Evolutionary conservation across 202 grass and related monocot genomes (phyloP).

Genomic region (Schoenoplectus tabernaemontani): DNA sequence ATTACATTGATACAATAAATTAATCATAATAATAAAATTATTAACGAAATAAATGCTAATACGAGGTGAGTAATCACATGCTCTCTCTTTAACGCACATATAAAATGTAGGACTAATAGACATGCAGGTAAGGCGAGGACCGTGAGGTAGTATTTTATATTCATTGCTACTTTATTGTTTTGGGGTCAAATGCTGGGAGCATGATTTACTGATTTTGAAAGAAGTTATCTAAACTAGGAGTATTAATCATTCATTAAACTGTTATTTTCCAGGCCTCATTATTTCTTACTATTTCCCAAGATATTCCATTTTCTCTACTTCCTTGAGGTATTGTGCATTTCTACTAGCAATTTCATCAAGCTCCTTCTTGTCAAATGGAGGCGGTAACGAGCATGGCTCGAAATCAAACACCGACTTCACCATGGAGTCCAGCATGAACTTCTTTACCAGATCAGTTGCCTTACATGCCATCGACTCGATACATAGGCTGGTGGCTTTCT

Average conservation of each 20-base stretch:
- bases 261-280: not conserved
- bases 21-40: no score
- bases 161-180: no score
- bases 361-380: conserved; percentile 24
- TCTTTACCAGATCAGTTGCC: conserved; percentile 14
- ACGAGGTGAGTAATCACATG: no score
- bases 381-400: conserved; percentile 31
- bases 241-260: no score
- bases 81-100: no score
- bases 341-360: conserved; percentile 13
- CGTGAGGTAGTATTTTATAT: no score
- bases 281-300: not conserved
- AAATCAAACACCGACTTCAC: not conserved
- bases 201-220: no score
- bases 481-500: conserved; percentile 34
- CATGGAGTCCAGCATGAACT: conserved; percentile 36
- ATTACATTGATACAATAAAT: no score
- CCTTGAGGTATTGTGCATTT: conserved; percentile 13
- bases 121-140: no score
- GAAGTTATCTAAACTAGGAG: not conserved
- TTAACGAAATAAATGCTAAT: no score
- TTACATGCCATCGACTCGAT: conserved; percentile 28
- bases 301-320: conserved; percentile 34
- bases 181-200: not conserved
- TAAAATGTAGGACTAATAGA: no score